A percentile compares a stretch with the other conserved stretches of the same genome.
Evolutionary conservation across 331 rosid genomes (phyloP).

Genomic region (Malus hybrid): DNA sequence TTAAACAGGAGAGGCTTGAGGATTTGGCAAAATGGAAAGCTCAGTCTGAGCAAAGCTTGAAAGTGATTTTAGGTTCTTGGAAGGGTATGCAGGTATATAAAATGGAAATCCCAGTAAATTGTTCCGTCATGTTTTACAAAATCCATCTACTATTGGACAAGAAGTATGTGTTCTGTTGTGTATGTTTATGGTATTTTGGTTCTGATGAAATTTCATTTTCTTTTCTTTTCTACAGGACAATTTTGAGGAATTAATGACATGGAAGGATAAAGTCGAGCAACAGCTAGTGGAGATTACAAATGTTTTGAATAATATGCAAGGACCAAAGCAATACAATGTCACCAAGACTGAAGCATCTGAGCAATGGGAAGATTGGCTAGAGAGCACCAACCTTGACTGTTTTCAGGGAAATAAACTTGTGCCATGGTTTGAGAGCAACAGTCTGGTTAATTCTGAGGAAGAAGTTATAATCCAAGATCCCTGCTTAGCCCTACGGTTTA

Average conservation of each 20-base stretch:
- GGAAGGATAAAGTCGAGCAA: conserved; percentile 69
- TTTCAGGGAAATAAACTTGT: conserved; percentile 49
- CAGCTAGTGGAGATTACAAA: conserved; percentile 53
- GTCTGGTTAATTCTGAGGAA: conserved; percentile 31
- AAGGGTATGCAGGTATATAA: conserved; percentile 65
- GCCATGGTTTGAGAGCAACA: conserved; percentile 59
- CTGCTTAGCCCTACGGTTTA: conserved; percentile 21
- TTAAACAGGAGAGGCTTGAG: conserved; percentile 45
- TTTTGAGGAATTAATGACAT: conserved; percentile 47
- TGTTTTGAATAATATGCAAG: conserved; percentile 43
- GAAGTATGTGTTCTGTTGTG: neutral
- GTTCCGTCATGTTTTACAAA: conserved; percentile 1
- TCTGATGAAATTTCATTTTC: neutral
- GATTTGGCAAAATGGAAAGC: conserved; percentile 61
- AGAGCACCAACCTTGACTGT: conserved; percentile 36
- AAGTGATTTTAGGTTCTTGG: conserved; percentile 54
- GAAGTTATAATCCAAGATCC: conserved; percentile 32
- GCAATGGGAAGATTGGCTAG: conserved; percentile 80
- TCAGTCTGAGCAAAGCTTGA: conserved; percentile 48
- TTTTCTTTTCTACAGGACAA: conserved; percentile 45
- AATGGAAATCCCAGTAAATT: neutral
- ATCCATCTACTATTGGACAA: neutral
- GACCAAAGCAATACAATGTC: conserved; percentile 31
- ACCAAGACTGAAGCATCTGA: conserved; percentile 45
- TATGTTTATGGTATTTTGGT: neutral